Conservation (phyloP, 2,329 filamentous ascomycete species). For the Penicillium sp. region DNA sequence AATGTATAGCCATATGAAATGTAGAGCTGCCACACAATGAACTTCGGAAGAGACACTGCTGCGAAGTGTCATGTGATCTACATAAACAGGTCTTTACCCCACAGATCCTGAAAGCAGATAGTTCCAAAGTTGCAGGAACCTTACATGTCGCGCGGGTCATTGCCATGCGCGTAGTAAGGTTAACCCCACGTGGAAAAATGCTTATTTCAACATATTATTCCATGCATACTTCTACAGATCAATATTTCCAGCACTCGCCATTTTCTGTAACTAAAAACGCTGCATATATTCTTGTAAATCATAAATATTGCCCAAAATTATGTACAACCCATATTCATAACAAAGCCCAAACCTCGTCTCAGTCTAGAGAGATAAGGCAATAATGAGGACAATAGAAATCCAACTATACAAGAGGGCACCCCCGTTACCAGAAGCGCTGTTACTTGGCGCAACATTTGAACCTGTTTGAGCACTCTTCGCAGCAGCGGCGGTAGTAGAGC, state of each 20-base stretch:
- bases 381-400: neutral
- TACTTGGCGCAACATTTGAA: neutral
- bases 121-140: neutral
- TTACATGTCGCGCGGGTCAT: neutral
- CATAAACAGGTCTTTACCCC: neutral
- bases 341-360: neutral
- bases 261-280: neutral
- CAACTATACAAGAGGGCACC: neutral
- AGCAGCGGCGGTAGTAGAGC: neutral
- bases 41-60: neutral
- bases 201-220: neutral
- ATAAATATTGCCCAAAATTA: neutral
- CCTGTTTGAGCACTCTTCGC: neutral
- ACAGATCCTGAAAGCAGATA: too few relatives aligned
- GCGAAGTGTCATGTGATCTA: neutral
- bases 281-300: neutral
- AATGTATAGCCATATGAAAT: neutral
- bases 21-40: neutral
- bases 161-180: neutral
- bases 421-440: neutral
- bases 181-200: neutral
- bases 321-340: neutral
- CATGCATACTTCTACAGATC: too few relatives aligned
- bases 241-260: neutral
- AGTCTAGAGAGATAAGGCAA: neutral